Evolutionary conservation across 2,329 filamentous ascomycete species (phyloP).

Genomic region (Neofusicoccum sp.): DNA sequence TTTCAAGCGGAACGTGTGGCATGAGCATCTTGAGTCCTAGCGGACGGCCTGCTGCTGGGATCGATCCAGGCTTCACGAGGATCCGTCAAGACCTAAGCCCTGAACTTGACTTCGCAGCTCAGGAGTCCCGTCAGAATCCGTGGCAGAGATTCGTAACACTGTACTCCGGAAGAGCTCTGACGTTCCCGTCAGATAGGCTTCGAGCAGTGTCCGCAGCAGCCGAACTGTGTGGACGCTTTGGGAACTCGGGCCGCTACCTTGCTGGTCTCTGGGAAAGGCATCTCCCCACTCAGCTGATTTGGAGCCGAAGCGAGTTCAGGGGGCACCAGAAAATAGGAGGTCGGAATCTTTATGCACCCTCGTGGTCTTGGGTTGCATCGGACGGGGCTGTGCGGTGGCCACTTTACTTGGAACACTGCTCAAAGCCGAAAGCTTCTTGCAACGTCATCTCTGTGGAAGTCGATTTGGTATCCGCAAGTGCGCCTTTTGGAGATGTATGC

Average conservation of each 20-base stretch:
- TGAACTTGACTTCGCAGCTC: no score
- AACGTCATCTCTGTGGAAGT: not conserved
- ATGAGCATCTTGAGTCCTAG: not conserved
- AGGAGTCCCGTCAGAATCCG: no score
- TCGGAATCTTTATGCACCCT: not conserved
- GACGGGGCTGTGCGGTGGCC: not conserved
- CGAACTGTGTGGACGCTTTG: not conserved
- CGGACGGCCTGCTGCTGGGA: not conserved
- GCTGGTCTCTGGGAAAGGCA: not conserved
- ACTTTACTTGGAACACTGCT: not conserved
- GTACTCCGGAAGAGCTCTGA: not conserved
- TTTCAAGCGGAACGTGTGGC: no score
- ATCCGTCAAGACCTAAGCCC: no score
- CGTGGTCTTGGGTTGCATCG: not conserved
- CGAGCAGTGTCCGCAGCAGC: not conserved
- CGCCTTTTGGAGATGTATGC: not conserved
- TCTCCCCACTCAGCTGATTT: not conserved
- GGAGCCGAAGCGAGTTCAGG: not conserved
- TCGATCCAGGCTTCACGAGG: not conserved
- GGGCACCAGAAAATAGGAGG: no score
- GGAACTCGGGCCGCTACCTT: not conserved
- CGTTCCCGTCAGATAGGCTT: not conserved
- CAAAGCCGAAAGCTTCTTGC: not conserved
- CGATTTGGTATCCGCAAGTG: not conserved
- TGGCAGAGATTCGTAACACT: no score